Base-by-base conservation (phyloP, 768 basidiomycete species). In the Heimioporus sp. region DNA sequence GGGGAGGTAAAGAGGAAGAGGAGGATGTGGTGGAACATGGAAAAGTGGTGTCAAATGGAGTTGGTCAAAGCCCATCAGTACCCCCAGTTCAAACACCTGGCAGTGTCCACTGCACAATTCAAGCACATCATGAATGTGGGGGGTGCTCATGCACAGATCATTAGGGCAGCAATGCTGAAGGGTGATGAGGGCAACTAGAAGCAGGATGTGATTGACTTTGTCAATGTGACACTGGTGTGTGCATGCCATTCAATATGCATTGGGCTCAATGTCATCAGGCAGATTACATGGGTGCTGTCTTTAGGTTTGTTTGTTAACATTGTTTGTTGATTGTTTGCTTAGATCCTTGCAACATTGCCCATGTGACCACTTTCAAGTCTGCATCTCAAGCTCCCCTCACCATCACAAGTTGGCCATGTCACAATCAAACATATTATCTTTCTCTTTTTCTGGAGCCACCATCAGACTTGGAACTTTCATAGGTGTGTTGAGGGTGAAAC, bases 181-280 rank as follows among this genome's bases (percentile, higher is more conserved):
- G 88, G 86, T 0, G 67, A 66, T 1, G 76, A 77, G 9, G 91
- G 92, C 17, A 81, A 90, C 24, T 61, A 58, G 15, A 87, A 90
- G 60, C 80, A 90, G 46, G 82, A 81, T 28, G 80, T 80, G n/a
- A 79, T 97, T 58, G 91, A 94, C 61, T 97, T 90, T 71, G 75
- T 98, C 63, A 88, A 98, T 66, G 92, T 90, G 19, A 76, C 75
- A 32, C 79, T 92, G 63, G 93, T 96, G 56, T 54, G 88, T 68
- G 32, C 16, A 10, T 11, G 15, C n/a, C 20, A 49, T n/a, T 15
- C 43, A 12, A 10, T 41, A 53, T 53, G 37, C 38, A n/a, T n/a
- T 53, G 55, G 49, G 59, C 37, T 30, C 17, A 16, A 48, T 16
- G 32, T 21, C 5, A 3, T n/a, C n/a, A n/a, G n/a, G 3, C 61